Conservation (phyloP, 768 basidiomycete genomes). For the Thelephora ganbajun region DNA sequence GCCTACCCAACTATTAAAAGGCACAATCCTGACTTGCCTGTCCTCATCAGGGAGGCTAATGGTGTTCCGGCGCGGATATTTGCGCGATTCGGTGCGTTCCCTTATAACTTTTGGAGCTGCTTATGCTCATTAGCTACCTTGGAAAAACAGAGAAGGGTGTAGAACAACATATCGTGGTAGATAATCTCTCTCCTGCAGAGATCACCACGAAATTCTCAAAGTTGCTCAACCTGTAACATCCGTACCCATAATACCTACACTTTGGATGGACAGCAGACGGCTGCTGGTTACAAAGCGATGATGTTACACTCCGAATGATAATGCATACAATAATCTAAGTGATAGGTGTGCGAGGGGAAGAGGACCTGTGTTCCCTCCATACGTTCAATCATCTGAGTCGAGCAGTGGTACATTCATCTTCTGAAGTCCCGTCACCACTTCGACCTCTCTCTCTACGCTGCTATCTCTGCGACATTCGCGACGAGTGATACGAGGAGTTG, state of each 20-base stretch:
- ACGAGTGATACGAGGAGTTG: too few species aligned
- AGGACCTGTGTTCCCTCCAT: too few species aligned
- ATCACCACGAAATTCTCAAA: conserved; percentile 60
- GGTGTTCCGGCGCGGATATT: conserved; percentile 74
- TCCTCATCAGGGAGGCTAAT: conserved; percentile 66
- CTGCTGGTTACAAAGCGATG: too few species aligned
- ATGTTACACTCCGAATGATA: too few species aligned
- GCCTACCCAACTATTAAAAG: conserved; percentile 67
- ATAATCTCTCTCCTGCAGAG: conserved; percentile 56
- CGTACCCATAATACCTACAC: not conserved
- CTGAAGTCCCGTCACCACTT: too few species aligned
- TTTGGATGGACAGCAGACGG: too few species aligned
- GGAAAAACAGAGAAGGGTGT: conserved; percentile 53
- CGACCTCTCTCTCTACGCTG: too few species aligned
- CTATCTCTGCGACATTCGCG: too few species aligned
- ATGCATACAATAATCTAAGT: too few species aligned
- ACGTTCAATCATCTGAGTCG: too few species aligned
- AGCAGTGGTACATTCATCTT: too few species aligned
- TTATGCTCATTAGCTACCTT: not conserved
- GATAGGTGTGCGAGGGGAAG: too few species aligned
- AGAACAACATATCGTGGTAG: conserved; percentile 71
- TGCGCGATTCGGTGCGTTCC: conserved; percentile 66
- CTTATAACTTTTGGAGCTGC: not conserved
- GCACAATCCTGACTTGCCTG: conserved; percentile 76
- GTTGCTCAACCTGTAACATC: conserved; percentile 26